A percentile compares a stretch with the other conserved stretches of the same genome.
phyloP scores from a whole-genome alignment of 2,329 filamentous ascomycete species.

The Akanthomyces lecanii region DNA sequence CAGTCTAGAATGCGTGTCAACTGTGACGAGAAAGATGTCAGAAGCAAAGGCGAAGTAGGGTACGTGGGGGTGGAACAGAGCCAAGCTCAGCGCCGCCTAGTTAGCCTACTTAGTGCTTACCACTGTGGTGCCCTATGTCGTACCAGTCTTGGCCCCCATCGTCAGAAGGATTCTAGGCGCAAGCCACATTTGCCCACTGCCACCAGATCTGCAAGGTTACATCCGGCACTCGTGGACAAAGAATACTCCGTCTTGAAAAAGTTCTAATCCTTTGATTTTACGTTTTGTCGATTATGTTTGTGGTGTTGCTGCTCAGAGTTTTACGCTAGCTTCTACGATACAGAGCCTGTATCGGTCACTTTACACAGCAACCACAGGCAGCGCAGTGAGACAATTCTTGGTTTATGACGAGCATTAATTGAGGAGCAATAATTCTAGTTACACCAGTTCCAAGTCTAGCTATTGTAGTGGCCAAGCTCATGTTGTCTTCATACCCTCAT shows the following conservation, averaged over 20 bases:
- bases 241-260: neutral
- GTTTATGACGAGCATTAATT: too few relatives aligned
- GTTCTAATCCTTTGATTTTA: neutral
- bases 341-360: too few relatives aligned
- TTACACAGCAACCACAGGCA: too few relatives aligned
- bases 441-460: too few relatives aligned
- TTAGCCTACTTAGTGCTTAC: slow-evolving; percentile 9
- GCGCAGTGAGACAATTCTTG: too few relatives aligned
- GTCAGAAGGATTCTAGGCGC: neutral
- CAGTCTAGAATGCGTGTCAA: neutral
- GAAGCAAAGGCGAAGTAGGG: neutral
- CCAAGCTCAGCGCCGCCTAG: neutral
- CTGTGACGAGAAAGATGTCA: neutral
- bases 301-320: neutral
- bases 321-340: too few relatives aligned
- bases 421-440: too few relatives aligned
- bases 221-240: neutral
- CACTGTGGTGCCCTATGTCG: neutral
- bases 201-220: slow-evolving; percentile 14
- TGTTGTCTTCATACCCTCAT: too few relatives aligned
- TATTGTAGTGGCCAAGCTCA: too few relatives aligned
- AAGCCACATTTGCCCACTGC: neutral
- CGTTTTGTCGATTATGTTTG: neutral
- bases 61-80: neutral
- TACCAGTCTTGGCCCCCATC: neutral